Conservation (phyloP, 2,329 filamentous ascomycete genomes). For the Massarina eburnea region DNA sequence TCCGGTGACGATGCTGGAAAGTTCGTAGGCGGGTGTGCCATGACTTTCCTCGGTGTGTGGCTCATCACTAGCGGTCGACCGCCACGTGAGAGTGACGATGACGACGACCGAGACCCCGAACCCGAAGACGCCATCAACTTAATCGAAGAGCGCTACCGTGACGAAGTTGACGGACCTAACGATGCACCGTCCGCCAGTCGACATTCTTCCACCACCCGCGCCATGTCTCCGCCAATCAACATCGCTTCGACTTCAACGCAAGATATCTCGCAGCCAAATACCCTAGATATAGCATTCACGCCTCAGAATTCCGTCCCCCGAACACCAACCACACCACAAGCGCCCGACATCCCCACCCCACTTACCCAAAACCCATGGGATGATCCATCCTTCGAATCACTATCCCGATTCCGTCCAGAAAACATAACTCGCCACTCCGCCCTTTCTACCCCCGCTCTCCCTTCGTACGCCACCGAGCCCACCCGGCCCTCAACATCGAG, state of each 20-base stretch:
- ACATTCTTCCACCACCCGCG: slow-evolving; percentile 28
- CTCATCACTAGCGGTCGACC: slow-evolving; percentile 86
- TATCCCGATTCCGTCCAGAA: slow-evolving; percentile 9
- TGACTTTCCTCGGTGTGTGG: slow-evolving; percentile 97
- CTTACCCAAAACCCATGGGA: slow-evolving; percentile 36
- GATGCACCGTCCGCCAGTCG: slow-evolving; percentile 12
- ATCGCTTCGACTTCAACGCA: slow-evolving; percentile 15
- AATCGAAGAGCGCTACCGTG: slow-evolving; percentile 41
- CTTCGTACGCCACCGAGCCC: slow-evolving; percentile 26
- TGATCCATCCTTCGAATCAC: slow-evolving; percentile 4
- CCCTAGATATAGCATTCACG: slow-evolving; percentile 27
- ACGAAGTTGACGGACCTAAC: slow-evolving; percentile 21
- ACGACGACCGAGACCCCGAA: slow-evolving; percentile 49
- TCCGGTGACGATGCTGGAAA: slow-evolving; percentile 72
- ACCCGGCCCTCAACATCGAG: slow-evolving; percentile 14
- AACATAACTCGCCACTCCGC: slow-evolving; percentile 23
- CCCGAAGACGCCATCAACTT: slow-evolving; percentile 47
- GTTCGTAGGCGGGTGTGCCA: slow-evolving; percentile 84
- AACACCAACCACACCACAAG: slow-evolving; percentile 9
- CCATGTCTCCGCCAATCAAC: slow-evolving; percentile 24
- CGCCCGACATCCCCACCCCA: slow-evolving; percentile 21
- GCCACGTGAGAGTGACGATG: slow-evolving; percentile 59
- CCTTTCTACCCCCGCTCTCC: slow-evolving; percentile 31
- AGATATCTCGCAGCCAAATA: slow-evolving; percentile 20
- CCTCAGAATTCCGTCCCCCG: slow-evolving; percentile 10